Conservation (phyloP, 306 rosid species). For the Arachis stenosperma region DNA sequence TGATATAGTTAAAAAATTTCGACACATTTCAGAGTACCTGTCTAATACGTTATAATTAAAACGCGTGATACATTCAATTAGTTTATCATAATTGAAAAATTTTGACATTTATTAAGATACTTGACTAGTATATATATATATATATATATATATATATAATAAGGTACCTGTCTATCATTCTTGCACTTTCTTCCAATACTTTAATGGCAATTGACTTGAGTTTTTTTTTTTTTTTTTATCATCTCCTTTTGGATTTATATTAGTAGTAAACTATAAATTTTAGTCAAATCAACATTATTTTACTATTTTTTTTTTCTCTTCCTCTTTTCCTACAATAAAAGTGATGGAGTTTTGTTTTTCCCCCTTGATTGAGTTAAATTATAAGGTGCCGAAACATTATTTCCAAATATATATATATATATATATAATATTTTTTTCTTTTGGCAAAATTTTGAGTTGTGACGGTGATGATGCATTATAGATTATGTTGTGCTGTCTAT, state of each 20-base stretch:
- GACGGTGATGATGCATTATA: conserved; percentile 33
- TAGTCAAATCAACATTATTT: conserved; percentile 4
- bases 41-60: too few species aligned
- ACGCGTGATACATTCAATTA: too few species aligned
- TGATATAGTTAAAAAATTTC: too few species aligned
- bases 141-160: too few species aligned
- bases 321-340: not conserved
- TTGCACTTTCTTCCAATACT: conserved; percentile 5
- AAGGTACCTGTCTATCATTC: not conserved
- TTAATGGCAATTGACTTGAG: conserved; percentile 2
- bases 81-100: too few species aligned
- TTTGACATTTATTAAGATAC: too few species aligned
- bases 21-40: too few species aligned
- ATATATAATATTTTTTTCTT: not conserved
- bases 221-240: not conserved
- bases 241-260: not conserved
- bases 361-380: not conserved
- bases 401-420: conserved; percentile 24
- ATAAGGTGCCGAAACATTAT: conserved; percentile 33
- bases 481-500: conserved; percentile 36
- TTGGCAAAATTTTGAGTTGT: conserved; percentile 25
- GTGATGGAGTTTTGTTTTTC: conserved; percentile 1
- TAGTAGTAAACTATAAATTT: not conserved
- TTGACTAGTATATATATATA: too few species aligned
- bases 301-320: not conserved